Base-by-base conservation (phyloP, 352 stramenopile species). In the Phytophthora fragariae region DNA sequence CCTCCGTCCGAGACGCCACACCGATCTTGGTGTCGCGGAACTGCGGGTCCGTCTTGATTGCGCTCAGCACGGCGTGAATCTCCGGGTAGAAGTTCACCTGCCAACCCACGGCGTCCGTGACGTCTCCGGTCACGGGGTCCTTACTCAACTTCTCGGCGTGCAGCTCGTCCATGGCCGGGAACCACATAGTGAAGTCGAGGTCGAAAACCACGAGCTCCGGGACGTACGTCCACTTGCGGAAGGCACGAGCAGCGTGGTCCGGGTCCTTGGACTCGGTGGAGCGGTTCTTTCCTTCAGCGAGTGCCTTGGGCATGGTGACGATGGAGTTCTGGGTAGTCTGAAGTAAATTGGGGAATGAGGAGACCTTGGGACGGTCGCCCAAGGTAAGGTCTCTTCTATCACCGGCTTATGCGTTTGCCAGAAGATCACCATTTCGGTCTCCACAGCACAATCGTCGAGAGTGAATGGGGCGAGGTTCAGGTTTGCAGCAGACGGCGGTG, bases 151-250 rank as follows among this genome's bases (percentile, higher is more conserved):
- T 87, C 85, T 69, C 85, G 72, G 57, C 95, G 84, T 72, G 94
- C 84, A 95, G 94, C 3, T 93, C 73, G 46, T 72, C 71, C 8
- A 78, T 70, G 70, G 95, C 95, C 79, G 89, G 90, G 61, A 82
- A 82, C 89, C 91, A 94, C 14, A 94, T 72, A 55, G 87, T 94
- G 67, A 89, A 92, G 75, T 94, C 87, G 50, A 94, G 69, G 49
- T 94, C 87, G 55, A 94, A 94, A 11, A 94, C 84, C 39, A 92
- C 85, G 55, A 94, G 84, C 14, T 70, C 73, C 10, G 87, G 87
- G 1, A 94, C 70, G 56, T 86, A 59, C 14, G 70, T 58, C 86
- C 86, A 93, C 59, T 76, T 66, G 31, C 75, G 74, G 53, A 76
- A 62, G 21, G 62, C 67, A 1, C 67, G 58, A 12, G 31, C 19